Evolutionary conservation across 257 asterid species (phyloP).

Genomic region (Primulina eburnea): DNA sequence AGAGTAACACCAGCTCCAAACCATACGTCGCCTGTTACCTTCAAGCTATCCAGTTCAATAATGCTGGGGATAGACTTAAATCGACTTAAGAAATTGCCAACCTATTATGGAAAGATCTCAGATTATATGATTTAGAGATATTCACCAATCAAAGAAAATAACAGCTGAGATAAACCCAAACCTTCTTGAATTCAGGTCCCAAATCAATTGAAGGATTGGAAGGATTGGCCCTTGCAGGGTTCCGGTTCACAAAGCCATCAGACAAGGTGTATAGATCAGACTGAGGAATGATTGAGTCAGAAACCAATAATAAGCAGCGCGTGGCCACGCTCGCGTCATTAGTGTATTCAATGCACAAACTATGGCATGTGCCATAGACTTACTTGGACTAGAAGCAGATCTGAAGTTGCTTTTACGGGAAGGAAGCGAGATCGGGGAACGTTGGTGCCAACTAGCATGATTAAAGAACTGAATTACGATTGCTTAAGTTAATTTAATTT

Average conservation of each 20-base stretch:
- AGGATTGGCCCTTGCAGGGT: slow-evolving; percentile 76
- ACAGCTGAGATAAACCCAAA: slow-evolving; percentile 25
- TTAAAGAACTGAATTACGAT: slow-evolving; percentile 65
- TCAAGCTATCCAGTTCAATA: slow-evolving; percentile 78
- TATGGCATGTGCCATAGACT: slow-evolving; percentile 22
- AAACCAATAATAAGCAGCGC: slow-evolving; percentile 3
- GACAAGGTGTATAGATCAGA: slow-evolving; percentile 92
- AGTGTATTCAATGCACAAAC: neutral
- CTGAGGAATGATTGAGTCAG: slow-evolving; percentile 44
- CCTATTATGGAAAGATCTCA: slow-evolving; percentile 37
- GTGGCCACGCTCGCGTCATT: neutral
- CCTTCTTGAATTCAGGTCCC: slow-evolving; percentile 99
- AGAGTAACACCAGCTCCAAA: slow-evolving; percentile 73
- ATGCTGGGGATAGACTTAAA: slow-evolving; percentile 97
- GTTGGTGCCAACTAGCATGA: slow-evolving; percentile 81
- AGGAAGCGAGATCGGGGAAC: slow-evolving; percentile 98
- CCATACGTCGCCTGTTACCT: slow-evolving; percentile 89
- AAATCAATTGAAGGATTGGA: slow-evolving; percentile 82
- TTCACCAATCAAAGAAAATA: neutral
- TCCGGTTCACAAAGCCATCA: slow-evolving; percentile 77
- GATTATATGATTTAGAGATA: slow-evolving; percentile 9
- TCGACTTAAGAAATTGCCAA: slow-evolving; percentile 70
- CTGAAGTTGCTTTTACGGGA: slow-evolving; percentile 94
- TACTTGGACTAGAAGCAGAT: slow-evolving; percentile 94
- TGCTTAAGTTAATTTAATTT: slow-evolving; percentile 7